Conservation (phyloP, 805 yeast species). For the Lipomyces sp. region DNA sequence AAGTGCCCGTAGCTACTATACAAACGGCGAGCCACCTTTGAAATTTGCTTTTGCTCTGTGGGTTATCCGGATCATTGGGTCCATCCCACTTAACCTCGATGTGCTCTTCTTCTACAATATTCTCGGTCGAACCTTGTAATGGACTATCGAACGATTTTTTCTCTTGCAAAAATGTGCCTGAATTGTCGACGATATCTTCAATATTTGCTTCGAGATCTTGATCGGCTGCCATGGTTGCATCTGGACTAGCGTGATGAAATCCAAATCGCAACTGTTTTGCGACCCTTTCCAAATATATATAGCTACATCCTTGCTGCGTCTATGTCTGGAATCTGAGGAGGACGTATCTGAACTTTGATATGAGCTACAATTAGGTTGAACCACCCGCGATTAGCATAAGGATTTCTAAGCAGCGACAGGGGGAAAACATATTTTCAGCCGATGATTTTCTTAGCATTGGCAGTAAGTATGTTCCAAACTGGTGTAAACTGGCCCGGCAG, state of each 20-base stretch:
- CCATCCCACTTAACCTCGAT: slow-evolving; percentile 36
- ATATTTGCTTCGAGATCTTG: neutral
- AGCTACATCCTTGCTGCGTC: neutral
- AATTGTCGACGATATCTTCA: neutral
- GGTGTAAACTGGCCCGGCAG: neutral
- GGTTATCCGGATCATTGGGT: slow-evolving; percentile 46
- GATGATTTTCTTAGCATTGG: neutral
- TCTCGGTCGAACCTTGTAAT: neutral
- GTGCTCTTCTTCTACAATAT: neutral
- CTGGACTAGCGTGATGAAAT: neutral
- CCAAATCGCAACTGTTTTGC: neutral
- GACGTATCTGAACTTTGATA: neutral
- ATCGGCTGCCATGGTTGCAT: neutral
- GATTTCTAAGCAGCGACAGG: neutral
- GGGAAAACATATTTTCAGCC: neutral
- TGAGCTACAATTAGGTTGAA: neutral
- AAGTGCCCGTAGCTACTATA: slow-evolving; percentile 31
- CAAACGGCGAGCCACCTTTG: slow-evolving; percentile 49
- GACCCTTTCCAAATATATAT: neutral
- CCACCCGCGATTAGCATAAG: neutral
- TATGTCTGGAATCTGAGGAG: neutral
- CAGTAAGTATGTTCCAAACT: neutral
- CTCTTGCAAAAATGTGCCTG: neutral
- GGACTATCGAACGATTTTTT: neutral
- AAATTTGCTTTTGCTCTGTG: slow-evolving; percentile 44